A percentile compares a stretch with the other conserved stretches of the same genome.
Conservation (phyloP, 495 filamentous ascomycete species). For the Bacidia rubella region DNA sequence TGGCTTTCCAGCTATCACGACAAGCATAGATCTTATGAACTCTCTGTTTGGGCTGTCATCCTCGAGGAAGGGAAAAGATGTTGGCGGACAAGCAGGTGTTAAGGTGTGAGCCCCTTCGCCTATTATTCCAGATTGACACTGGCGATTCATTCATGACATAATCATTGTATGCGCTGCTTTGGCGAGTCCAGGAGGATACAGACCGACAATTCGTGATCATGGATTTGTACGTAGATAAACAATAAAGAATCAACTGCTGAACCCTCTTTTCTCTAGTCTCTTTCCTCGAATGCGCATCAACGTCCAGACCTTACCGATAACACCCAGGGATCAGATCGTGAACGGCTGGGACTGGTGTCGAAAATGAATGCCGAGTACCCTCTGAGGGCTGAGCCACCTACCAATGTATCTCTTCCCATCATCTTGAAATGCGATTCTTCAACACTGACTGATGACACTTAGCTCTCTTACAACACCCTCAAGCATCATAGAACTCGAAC, state of each 20-base stretch:
- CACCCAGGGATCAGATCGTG: not conserved
- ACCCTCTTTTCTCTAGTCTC: not conserved
- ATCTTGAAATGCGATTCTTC: conserved; percentile 6
- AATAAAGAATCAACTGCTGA: conserved; percentile 3
- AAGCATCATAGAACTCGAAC: conserved; percentile 29
- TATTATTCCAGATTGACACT: not conserved
- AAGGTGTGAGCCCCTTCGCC: conserved; percentile 51
- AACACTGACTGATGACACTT: conserved; percentile 15
- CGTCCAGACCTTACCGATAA: not conserved
- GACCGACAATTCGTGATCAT: not conserved
- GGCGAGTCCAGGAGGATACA: no score
- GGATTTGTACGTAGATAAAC: conserved; percentile 2
- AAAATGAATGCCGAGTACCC: not conserved
- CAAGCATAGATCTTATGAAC: conserved; percentile 83
- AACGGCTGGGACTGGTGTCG: not conserved
- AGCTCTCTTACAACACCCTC: conserved; percentile 26
- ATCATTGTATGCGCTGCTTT: conserved; percentile 9
- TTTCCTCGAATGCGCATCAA: not conserved
- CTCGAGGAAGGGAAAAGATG: not conserved
- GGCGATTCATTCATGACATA: not conserved
- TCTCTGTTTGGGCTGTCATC: conserved; percentile 60
- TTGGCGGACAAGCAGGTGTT: conserved; percentile 43
- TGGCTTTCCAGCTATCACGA: conserved; percentile 48
- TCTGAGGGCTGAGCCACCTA: not conserved
- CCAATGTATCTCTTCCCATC: conserved; percentile 24